Conservation (phyloP, 495 filamentous ascomycete genomes). For the Articulospora tetracladia region DNA sequence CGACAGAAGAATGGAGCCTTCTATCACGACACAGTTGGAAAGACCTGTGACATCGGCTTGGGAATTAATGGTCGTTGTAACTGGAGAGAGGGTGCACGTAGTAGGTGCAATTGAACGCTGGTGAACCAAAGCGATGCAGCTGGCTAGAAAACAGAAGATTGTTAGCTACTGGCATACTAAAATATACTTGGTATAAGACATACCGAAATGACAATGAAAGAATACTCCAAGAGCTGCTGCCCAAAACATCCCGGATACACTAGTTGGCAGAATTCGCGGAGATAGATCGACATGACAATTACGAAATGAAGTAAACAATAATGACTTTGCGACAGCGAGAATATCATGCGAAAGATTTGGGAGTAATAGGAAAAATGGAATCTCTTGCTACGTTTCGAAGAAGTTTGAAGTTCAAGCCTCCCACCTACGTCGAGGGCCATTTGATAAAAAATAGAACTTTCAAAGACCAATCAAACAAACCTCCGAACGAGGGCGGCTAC, state of each 20-base stretch:
- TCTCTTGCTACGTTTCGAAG: too few species aligned
- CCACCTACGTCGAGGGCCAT: too few species aligned
- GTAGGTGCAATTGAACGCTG: background rate
- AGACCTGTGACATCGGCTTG: conserved; percentile 68
- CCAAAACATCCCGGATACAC: too few species aligned
- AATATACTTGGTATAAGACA: background rate
- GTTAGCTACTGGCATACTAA: background rate
- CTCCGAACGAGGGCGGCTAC: background rate
- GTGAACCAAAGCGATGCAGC: background rate
- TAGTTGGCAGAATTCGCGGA: too few species aligned
- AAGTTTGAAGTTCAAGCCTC: too few species aligned
- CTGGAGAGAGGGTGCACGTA: conserved; percentile 12
- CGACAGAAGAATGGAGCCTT: conserved; percentile 66
- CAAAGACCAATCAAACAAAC: background rate
- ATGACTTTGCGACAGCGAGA: too few species aligned
- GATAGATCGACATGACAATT: too few species aligned
- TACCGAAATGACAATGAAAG: background rate
- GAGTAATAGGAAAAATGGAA: too few species aligned
- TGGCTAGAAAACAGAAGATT: background rate
- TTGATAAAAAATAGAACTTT: background rate
- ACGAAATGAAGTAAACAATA: too few species aligned
- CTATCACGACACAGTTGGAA: conserved; percentile 62
- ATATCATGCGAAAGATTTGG: too few species aligned
- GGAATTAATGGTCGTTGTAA: conserved; percentile 57
- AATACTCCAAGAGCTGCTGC: background rate